Evolutionary conservation across 1,284 basidiomycete genomes (phyloP), one percentile per base, ranked within the genome.

Genomic region (Ceratorhiza oryzae-sativae): DNA sequence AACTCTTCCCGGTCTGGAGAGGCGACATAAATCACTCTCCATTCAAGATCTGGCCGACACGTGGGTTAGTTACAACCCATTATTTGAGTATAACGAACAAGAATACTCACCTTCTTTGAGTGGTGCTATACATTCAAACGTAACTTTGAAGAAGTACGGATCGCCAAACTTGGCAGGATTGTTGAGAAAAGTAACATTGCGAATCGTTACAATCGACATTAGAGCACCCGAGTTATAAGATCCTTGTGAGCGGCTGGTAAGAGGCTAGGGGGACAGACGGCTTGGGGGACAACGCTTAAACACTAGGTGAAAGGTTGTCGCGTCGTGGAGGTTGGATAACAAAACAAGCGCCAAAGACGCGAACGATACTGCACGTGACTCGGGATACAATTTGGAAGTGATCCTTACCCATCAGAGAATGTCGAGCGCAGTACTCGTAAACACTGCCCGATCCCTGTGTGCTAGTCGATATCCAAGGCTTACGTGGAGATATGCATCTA

Each of bases 1-100:
- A 94, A 91, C 65, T 93, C 89, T 79, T 95, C 93, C 77, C 92
- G 89, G 18, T 91, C 94, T 0, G 97, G 95, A 0, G 92, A 95
- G 2, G 97, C 95, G 65, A 99, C 97, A 80, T 98, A 99, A 75
- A 98, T 95, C 75, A 99, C 88, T 76, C 90, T 90, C 97, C 97
- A 99, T 81, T 99, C 97, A 75, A 99, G 88, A 81, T 99, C 97
- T 96, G 25, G 15, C 25, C 53, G 9, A 34, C 36, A 39, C 6
- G 36, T 39, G 13, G 45, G 30, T 25, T 67, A 3, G 8, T 5
- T 23, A 41, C 18, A 55, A 15, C 1, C 23, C 9, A 4, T 1
- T 2, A 15, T 48, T 18, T 20, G n/a, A 20, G 30, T 27, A 56
- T 4, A 48, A 32, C 41, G 45, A 49, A 18, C 39, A 59, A 53